Conservation (phyloP, 2,329 filamentous ascomycete genomes). For the Capronia coronata region DNA sequence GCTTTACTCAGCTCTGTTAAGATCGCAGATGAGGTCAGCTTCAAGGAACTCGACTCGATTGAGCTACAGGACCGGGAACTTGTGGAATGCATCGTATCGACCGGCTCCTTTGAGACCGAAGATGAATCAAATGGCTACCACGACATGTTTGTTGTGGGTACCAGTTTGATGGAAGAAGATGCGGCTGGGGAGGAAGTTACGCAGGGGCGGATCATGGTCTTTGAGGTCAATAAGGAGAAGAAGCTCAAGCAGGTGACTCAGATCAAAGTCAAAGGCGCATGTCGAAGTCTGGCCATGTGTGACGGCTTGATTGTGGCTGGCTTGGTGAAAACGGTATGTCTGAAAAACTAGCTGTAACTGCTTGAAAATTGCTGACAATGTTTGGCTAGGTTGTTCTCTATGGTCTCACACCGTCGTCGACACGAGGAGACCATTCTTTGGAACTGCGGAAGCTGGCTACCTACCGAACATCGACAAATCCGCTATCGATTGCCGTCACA, state of each 20-base stretch:
- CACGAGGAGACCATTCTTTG: constrained; percentile 30
- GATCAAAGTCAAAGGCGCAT: constrained; percentile 68
- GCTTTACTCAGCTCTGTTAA: constrained; percentile 72
- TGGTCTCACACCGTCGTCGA: constrained; percentile 38
- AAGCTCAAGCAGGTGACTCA: constrained; percentile 66
- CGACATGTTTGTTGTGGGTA: constrained; percentile 79
- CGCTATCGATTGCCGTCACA: constrained; percentile 70
- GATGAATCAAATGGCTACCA: constrained; percentile 53
- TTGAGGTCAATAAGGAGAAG: constrained; percentile 67
- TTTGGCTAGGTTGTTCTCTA: constrained; percentile 52
- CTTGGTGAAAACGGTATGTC: constrained; percentile 73
- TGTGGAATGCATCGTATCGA: constrained; percentile 75
- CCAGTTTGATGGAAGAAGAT: constrained; percentile 62
- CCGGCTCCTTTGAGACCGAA: constrained; percentile 50
- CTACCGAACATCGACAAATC: constrained; percentile 76
- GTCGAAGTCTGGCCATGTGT: constrained; percentile 68
- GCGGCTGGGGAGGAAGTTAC: constrained; percentile 50
- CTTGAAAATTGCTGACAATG: constrained; percentile 3
- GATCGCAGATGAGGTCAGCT: constrained; percentile 83
- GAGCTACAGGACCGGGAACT: constrained; percentile 63
- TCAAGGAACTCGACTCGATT: constrained; percentile 69
- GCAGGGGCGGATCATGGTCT: constrained; percentile 70
- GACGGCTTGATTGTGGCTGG: constrained; percentile 75
- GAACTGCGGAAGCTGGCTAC: constrained; percentile 64
- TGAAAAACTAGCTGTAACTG: background rate